Evolutionary conservation across 257 asterid genomes (phyloP).

Genomic region (Penstemon barbatus): DNA sequence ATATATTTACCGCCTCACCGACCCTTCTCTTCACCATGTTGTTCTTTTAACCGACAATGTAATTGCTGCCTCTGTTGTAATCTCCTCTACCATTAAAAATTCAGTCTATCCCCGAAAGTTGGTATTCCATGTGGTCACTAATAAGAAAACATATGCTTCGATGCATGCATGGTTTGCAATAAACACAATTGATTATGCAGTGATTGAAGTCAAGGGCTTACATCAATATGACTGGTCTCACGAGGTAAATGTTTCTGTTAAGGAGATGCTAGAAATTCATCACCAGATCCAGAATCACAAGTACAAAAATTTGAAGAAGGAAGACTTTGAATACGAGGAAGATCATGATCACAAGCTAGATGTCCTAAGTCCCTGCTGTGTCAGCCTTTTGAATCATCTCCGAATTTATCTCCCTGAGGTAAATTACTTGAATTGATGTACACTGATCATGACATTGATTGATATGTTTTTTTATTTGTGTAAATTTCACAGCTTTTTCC

Average conservation of each 20-base stretch:
- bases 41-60: constrained; percentile 86
- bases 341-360: constrained; percentile 50
- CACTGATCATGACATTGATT: constrained; percentile 26
- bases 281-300: constrained; percentile 58
- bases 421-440: constrained; percentile 29
- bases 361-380: constrained; percentile 55
- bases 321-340: constrained; percentile 38
- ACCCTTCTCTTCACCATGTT: constrained; percentile 64
- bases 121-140: constrained; percentile 83
- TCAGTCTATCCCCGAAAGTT: constrained; percentile 54
- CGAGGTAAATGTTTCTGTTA: constrained; percentile 57
- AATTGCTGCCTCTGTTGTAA: constrained; percentile 83
- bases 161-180: constrained; percentile 94
- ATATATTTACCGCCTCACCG: constrained; percentile 56
- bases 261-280: constrained; percentile 77
- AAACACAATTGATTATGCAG: constrained; percentile 54
- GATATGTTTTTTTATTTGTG: constrained; percentile 37
- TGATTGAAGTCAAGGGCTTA: constrained; percentile 82
- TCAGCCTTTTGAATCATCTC: constrained; percentile 81
- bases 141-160: constrained; percentile 73
- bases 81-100: constrained; percentile 60
- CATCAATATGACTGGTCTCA: constrained; percentile 90
- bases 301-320: constrained; percentile 43
- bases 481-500: constrained; percentile 75
- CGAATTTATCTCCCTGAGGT: constrained; percentile 91